These are phyloP conservation scores for Cryphonectria japonica DNA, from an alignment of 2,329 filamentous ascomycete genomes.

Conservation along the genomic window DNA sequence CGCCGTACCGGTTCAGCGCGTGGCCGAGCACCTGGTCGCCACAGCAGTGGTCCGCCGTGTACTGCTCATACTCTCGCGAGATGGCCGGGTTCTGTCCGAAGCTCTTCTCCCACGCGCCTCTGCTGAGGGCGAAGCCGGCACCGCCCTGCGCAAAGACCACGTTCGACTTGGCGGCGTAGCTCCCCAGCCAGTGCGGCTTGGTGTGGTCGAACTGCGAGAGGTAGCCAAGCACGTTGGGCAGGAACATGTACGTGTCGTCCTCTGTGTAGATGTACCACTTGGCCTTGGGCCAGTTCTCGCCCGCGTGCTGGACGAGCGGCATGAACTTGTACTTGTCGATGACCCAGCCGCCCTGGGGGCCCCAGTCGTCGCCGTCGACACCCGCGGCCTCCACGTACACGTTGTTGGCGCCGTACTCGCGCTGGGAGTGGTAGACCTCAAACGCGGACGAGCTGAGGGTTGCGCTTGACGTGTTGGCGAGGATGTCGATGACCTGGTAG, in stretches of 20 bases:
- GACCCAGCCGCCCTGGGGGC: conserved; percentile 22
- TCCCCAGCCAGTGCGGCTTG: conserved; percentile 25
- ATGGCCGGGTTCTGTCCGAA: conserved; percentile 11
- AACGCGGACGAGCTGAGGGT: conserved; percentile 28
- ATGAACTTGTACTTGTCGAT: conserved; percentile 29
- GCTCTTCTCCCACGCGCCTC: conserved; percentile 21
- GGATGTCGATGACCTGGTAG: conserved; percentile 34
- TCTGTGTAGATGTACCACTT: conserved; percentile 35
- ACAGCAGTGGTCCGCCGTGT: conserved; percentile 19
- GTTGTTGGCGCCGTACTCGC: conserved; percentile 33
- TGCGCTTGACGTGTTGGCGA: conserved; percentile 33
- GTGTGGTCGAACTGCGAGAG: conserved; percentile 26
- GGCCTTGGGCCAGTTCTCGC: conserved; percentile 23
- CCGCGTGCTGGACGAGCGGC: conserved; percentile 22
- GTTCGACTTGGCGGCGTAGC: conserved; percentile 26
- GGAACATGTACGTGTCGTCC: conserved; percentile 31
- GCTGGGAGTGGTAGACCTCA: conserved; percentile 34
- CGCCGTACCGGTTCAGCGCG: conserved; percentile 19
- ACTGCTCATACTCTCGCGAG: conserved; percentile 10
- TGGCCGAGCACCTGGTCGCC: conserved; percentile 23
- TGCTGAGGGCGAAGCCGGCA: conserved; percentile 22
- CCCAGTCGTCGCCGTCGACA: conserved; percentile 18
- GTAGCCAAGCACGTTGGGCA: conserved; percentile 26
- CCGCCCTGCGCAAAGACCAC: conserved; percentile 31
- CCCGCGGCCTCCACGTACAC: conserved; percentile 34